Conservation (phyloP, 2,329 filamentous ascomycete species). For the Sporothrix pallida region DNA sequence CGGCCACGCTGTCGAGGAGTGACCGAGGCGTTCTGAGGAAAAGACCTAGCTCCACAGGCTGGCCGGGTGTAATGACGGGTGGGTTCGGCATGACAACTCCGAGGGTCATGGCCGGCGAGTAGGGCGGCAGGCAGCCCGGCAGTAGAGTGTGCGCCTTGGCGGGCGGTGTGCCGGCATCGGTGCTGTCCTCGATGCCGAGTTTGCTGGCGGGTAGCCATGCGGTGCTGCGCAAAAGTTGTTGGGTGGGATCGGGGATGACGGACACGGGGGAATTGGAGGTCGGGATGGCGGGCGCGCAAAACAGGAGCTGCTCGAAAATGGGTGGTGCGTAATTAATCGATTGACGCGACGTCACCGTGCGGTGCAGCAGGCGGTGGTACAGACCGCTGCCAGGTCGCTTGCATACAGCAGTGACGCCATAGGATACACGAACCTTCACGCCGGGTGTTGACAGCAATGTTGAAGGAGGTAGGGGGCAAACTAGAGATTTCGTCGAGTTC, state of each 20-base stretch:
- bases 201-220: constrained; percentile 23
- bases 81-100: constrained; percentile 32
- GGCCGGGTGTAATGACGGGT: constrained; percentile 23
- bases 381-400: constrained; percentile 11
- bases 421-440: constrained; percentile 21
- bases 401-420: constrained; percentile 28
- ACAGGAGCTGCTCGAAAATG: constrained; percentile 15
- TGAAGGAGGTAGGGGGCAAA: constrained; percentile 31
- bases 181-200: background rate
- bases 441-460: background rate
- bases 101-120: constrained; percentile 32
- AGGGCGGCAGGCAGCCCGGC: constrained; percentile 29
- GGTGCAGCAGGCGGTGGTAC: constrained; percentile 13
- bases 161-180: background rate
- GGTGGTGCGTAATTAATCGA: constrained; percentile 11
- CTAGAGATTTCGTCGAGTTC: background rate
- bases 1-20: background rate
- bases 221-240: constrained; percentile 24
- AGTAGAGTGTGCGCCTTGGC: background rate
- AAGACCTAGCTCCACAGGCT: constrained; percentile 22
- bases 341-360: background rate
- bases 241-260: background rate
- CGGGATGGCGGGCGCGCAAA: background rate
- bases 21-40: constrained; percentile 27
- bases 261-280: background rate